Evolutionary conservation across 176 grass and related monocot species (phyloP).

Genomic region (Puya raimondii): DNA sequence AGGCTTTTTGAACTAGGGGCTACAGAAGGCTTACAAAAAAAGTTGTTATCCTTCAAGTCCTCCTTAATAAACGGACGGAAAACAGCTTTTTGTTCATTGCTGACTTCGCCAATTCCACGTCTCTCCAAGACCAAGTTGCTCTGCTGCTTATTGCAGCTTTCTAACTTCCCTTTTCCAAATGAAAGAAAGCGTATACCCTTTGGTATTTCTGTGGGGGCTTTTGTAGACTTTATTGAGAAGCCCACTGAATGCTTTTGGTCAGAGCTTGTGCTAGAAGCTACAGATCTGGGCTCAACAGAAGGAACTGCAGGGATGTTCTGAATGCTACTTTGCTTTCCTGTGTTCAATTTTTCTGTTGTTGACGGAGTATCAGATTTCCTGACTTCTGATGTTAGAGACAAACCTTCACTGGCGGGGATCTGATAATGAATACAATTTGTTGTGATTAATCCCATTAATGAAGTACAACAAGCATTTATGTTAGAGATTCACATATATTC

Average conservation of each 20-base stretch:
- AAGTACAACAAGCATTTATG: slow-evolving; percentile 1
- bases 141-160: slow-evolving; percentile 9
- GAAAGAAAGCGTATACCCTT: slow-evolving; percentile 80
- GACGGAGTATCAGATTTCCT: slow-evolving; percentile 30
- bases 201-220: slow-evolving; percentile 31
- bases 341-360: slow-evolving; percentile 31
- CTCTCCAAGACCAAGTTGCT: slow-evolving; percentile 12
- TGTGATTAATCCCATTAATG: slow-evolving; percentile 2
- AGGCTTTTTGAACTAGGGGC: slow-evolving; percentile 16
- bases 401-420: slow-evolving; percentile 38
- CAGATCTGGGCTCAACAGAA: slow-evolving; percentile 13
- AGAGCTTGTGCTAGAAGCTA: slow-evolving; percentile 19
- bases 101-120: slow-evolving; percentile 4
- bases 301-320: slow-evolving; percentile 34
- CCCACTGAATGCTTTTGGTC: slow-evolving; percentile 30
- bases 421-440: slow-evolving; percentile 26
- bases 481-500: no score
- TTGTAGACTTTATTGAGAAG: slow-evolving; percentile 24
- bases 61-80: slow-evolving; percentile 2
- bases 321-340: slow-evolving; percentile 27
- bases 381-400: slow-evolving; percentile 23
- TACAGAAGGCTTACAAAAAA: slow-evolving; percentile 23
- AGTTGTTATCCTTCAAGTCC: slow-evolving; percentile 18
- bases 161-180: slow-evolving; percentile 24
- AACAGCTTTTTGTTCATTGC: slow-evolving; percentile 11